These are phyloP conservation scores for Dioszegia crocea DNA, from an alignment of 768 basidiomycete species.

Conservation along the genomic window DNA sequence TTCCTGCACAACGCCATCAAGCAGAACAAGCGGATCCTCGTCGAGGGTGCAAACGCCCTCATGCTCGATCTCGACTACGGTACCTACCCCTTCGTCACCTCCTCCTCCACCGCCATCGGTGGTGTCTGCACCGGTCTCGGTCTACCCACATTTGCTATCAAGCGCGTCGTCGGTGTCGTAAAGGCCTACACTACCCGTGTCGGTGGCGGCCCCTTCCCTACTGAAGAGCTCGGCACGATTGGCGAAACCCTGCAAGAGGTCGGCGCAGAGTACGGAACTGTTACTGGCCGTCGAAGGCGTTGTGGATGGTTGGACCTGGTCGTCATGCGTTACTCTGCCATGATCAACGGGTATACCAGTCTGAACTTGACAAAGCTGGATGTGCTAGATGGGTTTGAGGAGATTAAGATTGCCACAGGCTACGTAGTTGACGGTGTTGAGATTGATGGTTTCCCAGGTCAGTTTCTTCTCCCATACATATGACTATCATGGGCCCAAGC, in stretches of 20 bases:
- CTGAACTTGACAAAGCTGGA: conserved; percentile 97
- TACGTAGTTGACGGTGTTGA: conserved; percentile 75
- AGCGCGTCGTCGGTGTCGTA: conserved; percentile 83
- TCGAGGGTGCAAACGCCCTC: conserved; percentile 96
- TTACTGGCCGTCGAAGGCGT: conserved; percentile 85
- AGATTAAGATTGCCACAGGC: conserved; percentile 81
- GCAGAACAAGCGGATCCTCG: conserved; percentile 72
- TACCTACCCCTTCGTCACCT: conserved; percentile 96
- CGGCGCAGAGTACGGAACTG: conserved; percentile 84
- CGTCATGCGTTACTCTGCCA: conserved; percentile 81
- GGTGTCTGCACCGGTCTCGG: conserved; percentile 98
- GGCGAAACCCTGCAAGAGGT: conserved; percentile 90
- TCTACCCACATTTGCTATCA: conserved; percentile 82
- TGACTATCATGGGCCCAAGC: conserved; percentile 6
- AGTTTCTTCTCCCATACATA: conserved; percentile 36
- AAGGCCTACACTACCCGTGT: conserved; percentile 99
- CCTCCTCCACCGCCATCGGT: conserved; percentile 85
- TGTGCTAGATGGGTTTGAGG: conserved; percentile 72
- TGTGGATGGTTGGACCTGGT: conserved; percentile 98
- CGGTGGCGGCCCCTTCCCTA: conserved; percentile 97
- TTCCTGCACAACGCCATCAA: conserved; percentile 78
- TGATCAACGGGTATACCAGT: conserved; percentile 92
- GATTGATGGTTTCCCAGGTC: conserved; percentile 81
- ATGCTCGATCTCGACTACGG: conserved; percentile 99
- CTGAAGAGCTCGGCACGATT: conserved; percentile 81